A percentile compares a stretch with the other conserved stretches of the same genome.
phyloP scores from a whole-genome alignment of 768 basidiomycete genomes.

The Psilocybe azurescens region DNA sequence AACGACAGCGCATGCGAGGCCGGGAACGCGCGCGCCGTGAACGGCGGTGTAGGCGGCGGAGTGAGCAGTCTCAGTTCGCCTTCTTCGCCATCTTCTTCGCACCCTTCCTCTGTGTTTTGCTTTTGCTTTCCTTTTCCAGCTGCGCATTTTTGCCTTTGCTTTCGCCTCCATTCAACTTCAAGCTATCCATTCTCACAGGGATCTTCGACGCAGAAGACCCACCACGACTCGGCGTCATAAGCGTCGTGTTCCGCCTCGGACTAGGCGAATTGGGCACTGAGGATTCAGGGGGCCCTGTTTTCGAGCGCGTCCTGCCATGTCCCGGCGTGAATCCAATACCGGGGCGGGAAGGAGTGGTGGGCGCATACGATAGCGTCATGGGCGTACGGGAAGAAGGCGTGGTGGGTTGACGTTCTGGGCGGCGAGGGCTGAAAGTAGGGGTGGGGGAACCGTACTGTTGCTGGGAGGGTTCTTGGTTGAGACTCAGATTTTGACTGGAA shows the following conservation, averaged over 20 bases:
- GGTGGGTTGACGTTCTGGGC: neutral
- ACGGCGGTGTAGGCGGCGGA: slow-evolving; percentile 31
- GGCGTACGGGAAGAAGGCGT: neutral
- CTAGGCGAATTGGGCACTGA: neutral
- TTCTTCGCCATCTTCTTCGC: slow-evolving; percentile 23
- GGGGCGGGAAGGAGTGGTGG: slow-evolving; percentile 5
- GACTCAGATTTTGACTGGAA: neutral
- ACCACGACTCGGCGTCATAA: neutral
- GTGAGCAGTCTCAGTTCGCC: slow-evolving; percentile 27
- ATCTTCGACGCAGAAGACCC: neutral
- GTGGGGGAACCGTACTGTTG: no score
- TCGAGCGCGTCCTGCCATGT: slow-evolving; percentile 20
- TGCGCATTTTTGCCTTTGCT: neutral
- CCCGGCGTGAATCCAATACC: slow-evolving; percentile 1
- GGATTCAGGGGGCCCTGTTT: slow-evolving; percentile 18
- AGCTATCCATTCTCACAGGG: neutral
- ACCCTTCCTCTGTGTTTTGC: slow-evolving; percentile 14
- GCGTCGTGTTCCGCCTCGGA: slow-evolving; percentile 22
- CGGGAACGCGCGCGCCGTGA: slow-evolving; percentile 20
- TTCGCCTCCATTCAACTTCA: neutral
- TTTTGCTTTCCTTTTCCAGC: neutral
- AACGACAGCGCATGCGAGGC: slow-evolving; percentile 17
- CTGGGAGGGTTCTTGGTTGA: no score
- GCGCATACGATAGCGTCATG: neutral
- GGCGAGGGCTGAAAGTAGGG: neutral